Evolutionary conservation across 1,139 yeast species (phyloP), one percentile per base, ranked within the genome.

Genomic region (Debaryomyces coudertii): DNA sequence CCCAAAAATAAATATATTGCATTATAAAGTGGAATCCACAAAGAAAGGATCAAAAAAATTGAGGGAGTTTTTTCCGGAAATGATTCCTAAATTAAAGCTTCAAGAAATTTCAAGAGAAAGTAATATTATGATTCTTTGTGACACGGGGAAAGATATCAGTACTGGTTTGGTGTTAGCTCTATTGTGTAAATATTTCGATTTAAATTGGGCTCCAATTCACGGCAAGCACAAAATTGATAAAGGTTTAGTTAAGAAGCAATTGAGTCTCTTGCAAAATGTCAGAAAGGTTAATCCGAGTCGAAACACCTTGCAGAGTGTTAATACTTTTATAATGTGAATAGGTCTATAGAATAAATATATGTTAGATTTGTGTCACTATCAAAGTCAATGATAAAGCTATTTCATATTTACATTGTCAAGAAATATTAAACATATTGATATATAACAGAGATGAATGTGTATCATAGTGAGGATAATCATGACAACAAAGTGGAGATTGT

Each of bases 241-340:
- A 58, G 81, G 74, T 20, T 55, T 71, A 4, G 77, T 90, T 7
- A 78, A 82, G 47, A 76, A 75, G 52, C 84, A 86, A 47, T 64
- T 88, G 38, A 79, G 83, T 2, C 62, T 64, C 44, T 57, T 89
- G 5, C 71, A 76, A 20, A 65, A 71, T 4, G 55, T 66, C 3
- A 63, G 74, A 18, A 77, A 75, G 39, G 80, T 80, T 7, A 87
- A 88, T 50, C 96, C 96, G 0, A 83, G 92, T 49, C 69, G 97
- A 44, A 82, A 87, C 23, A 85, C 95, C 0, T 66, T 89, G 35
- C 93, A 87, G 53, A 78, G 86, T 47, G 76, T 84, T 3, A 83
- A 83, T 53, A 63, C 78, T 9, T 76, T 57, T 51, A 52, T 80
- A 40, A 64, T 66, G 65, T 47, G 41, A 36, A 23, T 35, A 12